Percentiles rank a stretch among this genome's conserved stretches.
These are phyloP conservation scores for Cytospora schulzeri DNA, from an alignment of 2,329 filamentous ascomycete species.

Conservation along the genomic window DNA sequence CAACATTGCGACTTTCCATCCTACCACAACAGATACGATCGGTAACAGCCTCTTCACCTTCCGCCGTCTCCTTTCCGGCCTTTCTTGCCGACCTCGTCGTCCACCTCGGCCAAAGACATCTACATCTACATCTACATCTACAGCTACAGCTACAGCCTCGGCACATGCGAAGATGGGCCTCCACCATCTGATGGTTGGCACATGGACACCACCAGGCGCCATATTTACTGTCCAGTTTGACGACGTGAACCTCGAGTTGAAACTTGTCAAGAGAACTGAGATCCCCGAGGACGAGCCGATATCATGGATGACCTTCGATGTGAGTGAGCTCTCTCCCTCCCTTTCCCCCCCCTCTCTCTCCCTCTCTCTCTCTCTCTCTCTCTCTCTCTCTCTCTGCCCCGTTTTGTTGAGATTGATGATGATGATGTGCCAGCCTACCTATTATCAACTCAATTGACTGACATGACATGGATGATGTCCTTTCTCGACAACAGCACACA, in stretches of 20 bases:
- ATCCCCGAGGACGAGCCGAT: constrained; percentile 85
- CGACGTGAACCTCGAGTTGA: constrained; percentile 74
- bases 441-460: not conserved
- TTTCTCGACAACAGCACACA: constrained; percentile 58
- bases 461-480: not conserved
- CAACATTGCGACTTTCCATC: not conserved
- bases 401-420: too few species aligned
- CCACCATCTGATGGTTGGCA: constrained; percentile 90
- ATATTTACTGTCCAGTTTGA: constrained; percentile 91
- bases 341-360: not conserved
- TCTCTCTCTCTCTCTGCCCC: too few species aligned
- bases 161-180: constrained; percentile 60
- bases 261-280: constrained; percentile 76
- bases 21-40: not conserved
- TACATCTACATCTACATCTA: constrained; percentile 15
- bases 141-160: constrained; percentile 4
- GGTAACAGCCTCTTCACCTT: too few species aligned
- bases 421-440: too few species aligned
- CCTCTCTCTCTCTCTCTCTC: not conserved
- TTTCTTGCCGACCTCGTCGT: constrained; percentile 32
- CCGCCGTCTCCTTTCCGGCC: constrained; percentile 20
- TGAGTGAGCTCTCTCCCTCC: constrained; percentile 52
- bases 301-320: constrained; percentile 91
- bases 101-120: too few species aligned
- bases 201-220: constrained; percentile 86